Evolutionary conservation across 1,139 yeast species (phyloP).

Genomic region (Hyphopichia fennica): DNA sequence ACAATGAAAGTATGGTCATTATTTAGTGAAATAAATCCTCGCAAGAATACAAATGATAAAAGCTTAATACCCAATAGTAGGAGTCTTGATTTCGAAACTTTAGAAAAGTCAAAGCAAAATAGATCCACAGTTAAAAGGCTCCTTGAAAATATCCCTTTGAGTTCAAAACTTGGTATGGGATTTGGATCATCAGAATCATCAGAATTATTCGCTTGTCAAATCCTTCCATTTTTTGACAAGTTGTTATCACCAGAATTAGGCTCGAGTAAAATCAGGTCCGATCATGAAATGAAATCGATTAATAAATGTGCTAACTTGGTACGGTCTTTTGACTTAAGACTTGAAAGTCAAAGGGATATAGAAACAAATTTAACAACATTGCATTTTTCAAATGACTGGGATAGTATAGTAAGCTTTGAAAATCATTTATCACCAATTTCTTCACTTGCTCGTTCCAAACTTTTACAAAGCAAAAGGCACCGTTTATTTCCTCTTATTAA

Average conservation of each 20-base stretch:
- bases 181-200: constrained; percentile 21
- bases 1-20: constrained; percentile 64
- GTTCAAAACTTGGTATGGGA: constrained; percentile 28
- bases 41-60: constrained; percentile 22
- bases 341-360: constrained; percentile 36
- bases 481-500: constrained; percentile 40
- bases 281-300: constrained; percentile 24
- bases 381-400: constrained; percentile 40
- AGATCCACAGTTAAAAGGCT: constrained; percentile 24
- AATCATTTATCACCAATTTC: constrained; percentile 16
- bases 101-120: constrained; percentile 32
- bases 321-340: constrained; percentile 24
- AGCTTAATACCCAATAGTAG: constrained; percentile 37
- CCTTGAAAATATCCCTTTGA: constrained; percentile 28
- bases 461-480: constrained; percentile 25
- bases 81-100: constrained; percentile 45
- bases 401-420: constrained; percentile 28
- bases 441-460: constrained; percentile 9
- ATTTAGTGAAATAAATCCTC: constrained; percentile 61
- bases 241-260: constrained; percentile 46
- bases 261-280: constrained; percentile 25
- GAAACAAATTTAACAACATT: constrained; percentile 31
- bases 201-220: constrained; percentile 27
- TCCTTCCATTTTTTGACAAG: constrained; percentile 48
- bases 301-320: constrained; percentile 30